These are phyloP conservation scores for Penicillium hordei DNA, from an alignment of 2,329 filamentous ascomycete species.

Conservation along the genomic window DNA sequence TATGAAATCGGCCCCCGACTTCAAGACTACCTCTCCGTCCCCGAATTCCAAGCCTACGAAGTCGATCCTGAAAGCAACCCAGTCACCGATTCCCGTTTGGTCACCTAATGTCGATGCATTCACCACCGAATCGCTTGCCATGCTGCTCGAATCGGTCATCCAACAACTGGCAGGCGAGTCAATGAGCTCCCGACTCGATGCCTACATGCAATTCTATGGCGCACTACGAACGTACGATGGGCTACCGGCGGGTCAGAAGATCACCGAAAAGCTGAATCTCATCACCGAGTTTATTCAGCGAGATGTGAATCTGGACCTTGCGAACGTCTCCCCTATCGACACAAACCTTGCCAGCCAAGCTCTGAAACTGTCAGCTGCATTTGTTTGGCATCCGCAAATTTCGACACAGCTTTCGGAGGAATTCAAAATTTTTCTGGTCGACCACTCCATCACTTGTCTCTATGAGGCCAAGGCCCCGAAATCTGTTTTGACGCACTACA, in stretches of 20 bases:
- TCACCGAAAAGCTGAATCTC: slow-evolving; percentile 72
- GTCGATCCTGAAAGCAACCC: slow-evolving; percentile 75
- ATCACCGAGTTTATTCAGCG: slow-evolving; percentile 80
- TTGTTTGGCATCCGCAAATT: slow-evolving; percentile 73
- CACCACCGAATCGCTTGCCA: slow-evolving; percentile 62
- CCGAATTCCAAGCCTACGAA: slow-evolving; percentile 60
- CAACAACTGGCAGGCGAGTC: slow-evolving; percentile 77
- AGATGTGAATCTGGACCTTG: slow-evolving; percentile 68
- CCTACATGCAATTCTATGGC: slow-evolving; percentile 76
- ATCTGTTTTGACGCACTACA: slow-evolving; percentile 72
- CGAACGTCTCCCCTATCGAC: slow-evolving; percentile 57
- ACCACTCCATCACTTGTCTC: slow-evolving; percentile 73
- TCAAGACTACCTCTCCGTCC: slow-evolving; percentile 49
- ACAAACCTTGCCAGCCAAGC: slow-evolving; percentile 73
- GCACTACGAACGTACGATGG: slow-evolving; percentile 79
- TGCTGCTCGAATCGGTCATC: slow-evolving; percentile 81
- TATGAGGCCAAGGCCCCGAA: slow-evolving; percentile 70
- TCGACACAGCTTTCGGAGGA: slow-evolving; percentile 71
- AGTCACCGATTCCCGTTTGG: slow-evolving; percentile 44
- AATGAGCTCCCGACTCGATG: slow-evolving; percentile 72
- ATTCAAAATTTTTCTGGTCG: slow-evolving; percentile 76
- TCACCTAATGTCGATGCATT: slow-evolving; percentile 47
- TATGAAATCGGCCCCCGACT: slow-evolving; percentile 41
- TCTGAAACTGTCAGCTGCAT: slow-evolving; percentile 71
- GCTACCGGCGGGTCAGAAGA: slow-evolving; percentile 69